Evolutionary conservation across 2,329 filamentous ascomycete species (phyloP), one percentile per base, ranked within the genome.

Genomic region (Macroventuria anomochaeta): DNA sequence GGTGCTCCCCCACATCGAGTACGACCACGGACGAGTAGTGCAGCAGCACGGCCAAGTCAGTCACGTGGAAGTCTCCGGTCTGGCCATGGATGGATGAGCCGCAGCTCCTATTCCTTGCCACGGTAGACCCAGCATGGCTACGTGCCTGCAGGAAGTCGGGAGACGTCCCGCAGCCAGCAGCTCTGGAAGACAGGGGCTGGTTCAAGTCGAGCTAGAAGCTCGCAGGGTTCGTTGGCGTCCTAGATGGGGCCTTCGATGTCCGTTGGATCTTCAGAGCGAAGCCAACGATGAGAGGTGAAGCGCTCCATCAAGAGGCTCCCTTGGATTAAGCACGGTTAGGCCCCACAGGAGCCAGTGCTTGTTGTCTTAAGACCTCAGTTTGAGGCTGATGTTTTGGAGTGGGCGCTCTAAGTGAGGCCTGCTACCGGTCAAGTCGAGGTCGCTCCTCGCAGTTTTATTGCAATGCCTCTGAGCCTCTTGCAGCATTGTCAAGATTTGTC

Each of bases 161-260:
- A 59, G 57, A 59, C 53, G 51, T 59, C 57, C 59, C 57, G 50
- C 48, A 49, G 5, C 40, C 55, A 53, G 51, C 29, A 37, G 31
- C n/a, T 31, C 29, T 41, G 5, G 7, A 31, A 43, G 25, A 17
- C 26, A 28, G 39, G 28, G 12, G 21, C 28, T 41, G 47, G 25
- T 26, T 39, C 34, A 49, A 53, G 39, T 53, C 52, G 50, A 52
- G 36, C 31, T 3, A 38, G 12, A 31, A 23, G 48, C 43, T 55
- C 48, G 56, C 55, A 54, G n/a, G n/a, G 29, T 34, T 21, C 29
- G 36, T 53, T 36, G 42, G 50, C 15, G 12, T 40, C 37, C 31
- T 10, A 26, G 1, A 7, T 15, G 49, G 42, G 42, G 37, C 50
- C 37, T 42, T 32, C 37, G 25, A 32, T 20, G 25, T 32, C 25